Percentiles rank a stretch among this genome's conserved stretches.
Conservation (phyloP, 1,284 basidiomycete genomes). For the Leccinum colubrinum region DNA sequence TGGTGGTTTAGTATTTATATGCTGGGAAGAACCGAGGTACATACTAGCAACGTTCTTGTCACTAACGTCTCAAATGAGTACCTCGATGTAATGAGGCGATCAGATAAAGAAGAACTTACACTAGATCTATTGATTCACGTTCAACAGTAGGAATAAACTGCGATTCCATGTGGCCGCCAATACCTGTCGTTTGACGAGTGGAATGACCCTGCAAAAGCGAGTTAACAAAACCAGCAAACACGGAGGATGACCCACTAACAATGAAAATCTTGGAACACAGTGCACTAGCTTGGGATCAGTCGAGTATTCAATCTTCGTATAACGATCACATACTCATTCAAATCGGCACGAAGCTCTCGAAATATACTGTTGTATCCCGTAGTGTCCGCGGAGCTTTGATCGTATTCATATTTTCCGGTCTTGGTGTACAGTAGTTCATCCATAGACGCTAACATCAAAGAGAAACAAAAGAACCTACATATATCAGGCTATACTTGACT, state of each 20-base stretch:
- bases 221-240: not conserved
- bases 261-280: not conserved
- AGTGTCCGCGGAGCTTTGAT: constrained; percentile 58
- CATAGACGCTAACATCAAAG: not conserved
- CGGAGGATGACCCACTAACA: not conserved
- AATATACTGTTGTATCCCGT: constrained; percentile 53
- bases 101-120: constrained; percentile 44
- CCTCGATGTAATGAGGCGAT: not conserved
- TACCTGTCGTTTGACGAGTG: constrained; percentile 66
- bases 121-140: constrained; percentile 88
- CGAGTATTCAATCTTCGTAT: not conserved
- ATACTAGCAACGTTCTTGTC: constrained; percentile 70
- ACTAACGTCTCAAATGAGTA: constrained; percentile 34
- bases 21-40: constrained; percentile 13
- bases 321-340: constrained; percentile 60
- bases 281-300: not conserved
- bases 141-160: constrained; percentile 97
- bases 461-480: constrained; percentile 45
- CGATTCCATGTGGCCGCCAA: constrained; percentile 87
- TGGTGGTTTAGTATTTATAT: not conserved
- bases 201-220: not conserved
- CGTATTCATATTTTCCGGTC: constrained; percentile 86
- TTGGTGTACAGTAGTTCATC: constrained; percentile 23
- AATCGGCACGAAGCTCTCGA: constrained; percentile 76
- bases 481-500: constrained; percentile 83